phyloP scores from a whole-genome alignment of 106 monocot species.

The Xerophyta viscosa region DNA sequence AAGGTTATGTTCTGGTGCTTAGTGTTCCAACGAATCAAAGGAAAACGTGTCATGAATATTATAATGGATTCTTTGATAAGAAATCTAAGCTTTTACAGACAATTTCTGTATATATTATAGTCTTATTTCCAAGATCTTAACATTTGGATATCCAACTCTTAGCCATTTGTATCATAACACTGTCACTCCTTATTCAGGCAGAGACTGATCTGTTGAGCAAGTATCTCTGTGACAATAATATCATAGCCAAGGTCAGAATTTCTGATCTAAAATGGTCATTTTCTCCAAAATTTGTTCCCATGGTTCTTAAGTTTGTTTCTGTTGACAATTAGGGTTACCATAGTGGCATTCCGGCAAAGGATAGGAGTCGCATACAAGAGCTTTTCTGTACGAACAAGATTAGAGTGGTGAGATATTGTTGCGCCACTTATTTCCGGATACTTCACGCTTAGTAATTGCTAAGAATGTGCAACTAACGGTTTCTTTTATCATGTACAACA shows the following conservation, averaged over 20 bases:
- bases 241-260: slow-evolving; percentile 67
- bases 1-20: no score
- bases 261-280: no score
- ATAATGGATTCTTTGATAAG: no score
- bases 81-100: no score
- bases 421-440: not conserved
- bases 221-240: slow-evolving; percentile 83
- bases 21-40: no score
- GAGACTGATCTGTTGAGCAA: slow-evolving; percentile 79
- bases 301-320: no score
- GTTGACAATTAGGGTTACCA: slow-evolving; percentile 65
- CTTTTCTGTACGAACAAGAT: slow-evolving; percentile 83
- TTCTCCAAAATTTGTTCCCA: no score
- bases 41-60: no score
- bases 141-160: not conserved
- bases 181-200: slow-evolving; percentile 23
- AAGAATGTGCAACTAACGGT: not conserved
- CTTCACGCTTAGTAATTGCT: not conserved
- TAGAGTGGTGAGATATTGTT: slow-evolving; percentile 60
- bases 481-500: no score
- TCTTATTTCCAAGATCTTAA: not conserved
- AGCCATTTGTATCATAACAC: no score
- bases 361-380: slow-evolving; percentile 59
- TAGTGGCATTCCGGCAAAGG: slow-evolving; percentile 61
- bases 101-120: no score